phyloP scores from a whole-genome alignment of 2,329 filamentous ascomycete species.

The Talaromyces verruculosus region DNA sequence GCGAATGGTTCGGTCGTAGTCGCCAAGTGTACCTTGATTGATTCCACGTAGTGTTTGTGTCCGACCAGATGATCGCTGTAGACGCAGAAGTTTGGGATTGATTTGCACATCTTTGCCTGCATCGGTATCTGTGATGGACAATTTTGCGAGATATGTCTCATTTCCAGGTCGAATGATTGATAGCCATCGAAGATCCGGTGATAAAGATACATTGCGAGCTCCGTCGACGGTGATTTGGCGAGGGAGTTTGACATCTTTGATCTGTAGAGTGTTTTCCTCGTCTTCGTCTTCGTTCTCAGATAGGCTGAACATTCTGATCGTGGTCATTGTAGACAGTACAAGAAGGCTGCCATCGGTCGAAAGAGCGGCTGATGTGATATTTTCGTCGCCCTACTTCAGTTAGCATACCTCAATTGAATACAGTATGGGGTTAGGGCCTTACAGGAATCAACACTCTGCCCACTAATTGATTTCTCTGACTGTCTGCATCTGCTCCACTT shows the following conservation, averaged over 20 bases:
- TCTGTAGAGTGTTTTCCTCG: conserved; percentile 61
- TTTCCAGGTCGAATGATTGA: conserved; percentile 60
- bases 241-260: conserved; percentile 69
- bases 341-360: conserved; percentile 71
- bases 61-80: conserved; percentile 21
- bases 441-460: conserved; percentile 63
- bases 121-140: conserved; percentile 42
- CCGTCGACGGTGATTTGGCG: conserved; percentile 58
- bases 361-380: conserved; percentile 73
- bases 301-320: conserved; percentile 76
- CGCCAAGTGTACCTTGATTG: conserved; percentile 66
- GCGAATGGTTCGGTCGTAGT: conserved; percentile 73
- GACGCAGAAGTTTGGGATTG: conserved; percentile 32
- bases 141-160: conserved; percentile 55
- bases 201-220: conserved; percentile 62
- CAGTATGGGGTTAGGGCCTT: conserved; percentile 21
- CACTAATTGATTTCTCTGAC: conserved; percentile 52
- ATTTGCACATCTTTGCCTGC: conserved; percentile 44
- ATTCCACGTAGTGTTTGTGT: conserved; percentile 41
- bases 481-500: conserved; percentile 49
- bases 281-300: conserved; percentile 50
- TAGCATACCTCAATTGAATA: not conserved
- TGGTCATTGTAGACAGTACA: conserved; percentile 70
- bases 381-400: conserved; percentile 66
- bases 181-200: conserved; percentile 50